Percentiles rank a stretch among this genome's conserved stretches.
Conservation (phyloP, 805 yeast species). For the Saturnispora dispora region DNA sequence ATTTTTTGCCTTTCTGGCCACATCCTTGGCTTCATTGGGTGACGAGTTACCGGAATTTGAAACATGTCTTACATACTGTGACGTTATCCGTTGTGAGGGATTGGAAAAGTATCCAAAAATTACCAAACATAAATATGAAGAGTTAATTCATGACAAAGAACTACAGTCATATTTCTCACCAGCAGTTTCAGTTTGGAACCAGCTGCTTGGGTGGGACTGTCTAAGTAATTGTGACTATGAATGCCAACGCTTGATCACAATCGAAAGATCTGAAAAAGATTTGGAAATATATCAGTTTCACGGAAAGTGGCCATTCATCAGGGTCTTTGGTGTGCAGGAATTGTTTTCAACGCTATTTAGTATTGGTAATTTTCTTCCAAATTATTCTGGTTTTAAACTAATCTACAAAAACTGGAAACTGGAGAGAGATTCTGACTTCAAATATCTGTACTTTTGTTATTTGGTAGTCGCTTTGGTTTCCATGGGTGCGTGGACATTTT, state of each 20-base stretch:
- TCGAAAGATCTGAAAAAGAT: slow-evolving; percentile 36
- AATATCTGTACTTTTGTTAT: slow-evolving; percentile 30
- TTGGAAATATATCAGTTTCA: slow-evolving; percentile 74
- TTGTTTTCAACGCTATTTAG: slow-evolving; percentile 73
- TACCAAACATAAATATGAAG: slow-evolving; percentile 19
- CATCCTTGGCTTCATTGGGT: slow-evolving; percentile 43
- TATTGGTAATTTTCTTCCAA: slow-evolving; percentile 59
- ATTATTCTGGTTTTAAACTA: slow-evolving; percentile 38
- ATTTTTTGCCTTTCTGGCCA: background rate
- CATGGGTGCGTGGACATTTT: slow-evolving; percentile 81
- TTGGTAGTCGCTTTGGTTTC: slow-evolving; percentile 52
- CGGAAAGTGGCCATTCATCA: slow-evolving; percentile 93
- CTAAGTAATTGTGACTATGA: slow-evolving; percentile 80
- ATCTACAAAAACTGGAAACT: slow-evolving; percentile 19
- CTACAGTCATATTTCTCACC: slow-evolving; percentile 30
- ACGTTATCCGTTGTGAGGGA: slow-evolving; percentile 24
- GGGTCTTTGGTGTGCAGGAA: slow-evolving; percentile 80
- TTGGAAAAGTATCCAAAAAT: slow-evolving; percentile 19
- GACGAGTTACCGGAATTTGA: slow-evolving; percentile 49
- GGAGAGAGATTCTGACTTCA: slow-evolving; percentile 19
- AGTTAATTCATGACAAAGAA: slow-evolving; percentile 24
- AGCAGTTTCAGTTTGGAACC: slow-evolving; percentile 35
- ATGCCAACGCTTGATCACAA: slow-evolving; percentile 75
- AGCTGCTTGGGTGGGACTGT: slow-evolving; percentile 64
- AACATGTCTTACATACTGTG: slow-evolving; percentile 48